phyloP scores from a whole-genome alignment of 768 basidiomycete species.

The Boletus rubroflammeus region DNA sequence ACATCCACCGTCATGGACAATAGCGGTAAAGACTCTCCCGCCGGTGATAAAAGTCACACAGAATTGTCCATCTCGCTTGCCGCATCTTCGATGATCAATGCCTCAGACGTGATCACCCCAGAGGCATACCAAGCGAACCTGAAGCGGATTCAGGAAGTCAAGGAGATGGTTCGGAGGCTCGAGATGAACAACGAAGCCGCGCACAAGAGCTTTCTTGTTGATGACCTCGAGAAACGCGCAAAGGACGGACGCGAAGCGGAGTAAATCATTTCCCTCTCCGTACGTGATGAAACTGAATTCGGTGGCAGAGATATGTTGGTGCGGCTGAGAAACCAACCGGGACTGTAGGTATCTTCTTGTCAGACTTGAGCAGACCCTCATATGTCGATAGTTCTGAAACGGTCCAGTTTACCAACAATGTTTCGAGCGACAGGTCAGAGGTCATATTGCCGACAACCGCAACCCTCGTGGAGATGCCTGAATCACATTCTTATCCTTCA shows the following conservation, averaged over 20 bases:
- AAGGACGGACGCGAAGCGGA: constrained; percentile 45
- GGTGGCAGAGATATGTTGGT: constrained; percentile 21
- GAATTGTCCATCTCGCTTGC: constrained; percentile 15
- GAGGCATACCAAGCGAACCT: constrained; percentile 26
- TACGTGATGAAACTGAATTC: neutral
- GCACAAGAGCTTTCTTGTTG: constrained; percentile 32
- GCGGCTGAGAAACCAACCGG: constrained; percentile 11
- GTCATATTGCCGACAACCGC: constrained; percentile 32
- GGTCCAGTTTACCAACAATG: constrained; percentile 13
- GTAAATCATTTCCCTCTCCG: constrained; percentile 27
- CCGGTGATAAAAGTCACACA: constrained; percentile 9
- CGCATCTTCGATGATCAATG: constrained; percentile 26
- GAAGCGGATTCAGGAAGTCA: constrained; percentile 27
- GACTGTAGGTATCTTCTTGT: constrained; percentile 12
- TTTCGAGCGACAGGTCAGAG: constrained; percentile 12
- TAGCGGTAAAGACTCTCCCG: neutral
- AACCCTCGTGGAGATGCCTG: constrained; percentile 33
- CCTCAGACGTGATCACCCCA: constrained; percentile 15
- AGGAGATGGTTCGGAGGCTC: constrained; percentile 26
- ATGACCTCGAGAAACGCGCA: constrained; percentile 35
- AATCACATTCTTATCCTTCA: constrained; percentile 12
- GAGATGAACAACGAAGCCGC: constrained; percentile 43
- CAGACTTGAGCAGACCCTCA: neutral
- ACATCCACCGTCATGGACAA: constrained; percentile 17
- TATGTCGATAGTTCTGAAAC: constrained; percentile 10